Evolutionary conservation across 148 eudicot species (phyloP), one percentile per base, ranked within the genome.

Genomic region (Vaccinium darrowii): DNA sequence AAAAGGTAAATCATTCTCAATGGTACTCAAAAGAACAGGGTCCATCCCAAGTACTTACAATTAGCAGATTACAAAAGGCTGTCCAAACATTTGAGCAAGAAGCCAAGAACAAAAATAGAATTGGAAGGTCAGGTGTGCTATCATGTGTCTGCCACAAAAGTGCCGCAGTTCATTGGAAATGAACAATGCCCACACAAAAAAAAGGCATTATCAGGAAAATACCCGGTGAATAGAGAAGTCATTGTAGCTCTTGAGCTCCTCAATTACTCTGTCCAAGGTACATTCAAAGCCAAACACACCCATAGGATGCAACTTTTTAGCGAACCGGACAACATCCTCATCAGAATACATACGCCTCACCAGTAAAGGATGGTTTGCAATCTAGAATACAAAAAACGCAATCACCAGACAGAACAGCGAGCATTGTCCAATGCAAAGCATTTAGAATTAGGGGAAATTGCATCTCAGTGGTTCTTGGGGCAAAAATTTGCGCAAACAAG

Each of bases 221-320:
- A 94, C 99, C 95, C 90, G 91, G 84, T 94, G 98, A 82, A 96
- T 92, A 85, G 93, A 89, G 89, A 91, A 96, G 89, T 96, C 99
- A 86, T 91, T 96, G 69, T 94, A 96, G 86, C 95, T 90, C 92
- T 95, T 94, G 85, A 96, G 89, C 88, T 94, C 98, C 74, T 95
- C 95, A 77, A 95, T 84, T 54, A 96, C 98, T 88, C 96, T 92
- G 83, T 94, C 97, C 90, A 96, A 25, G 27, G 95, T 94, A 90
- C 99, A 96, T 82, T 96, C 99, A 84, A 85, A 89, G 87, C 99
- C 99, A 94, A 96, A 96, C 63, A 93, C 97, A 77, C 99, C 99
- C 89, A 56, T 90, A 30, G 95, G 99, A 62, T 93, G 92, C 86
- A 96, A 81, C 88, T 91, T 90, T 87, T 90, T 92, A 74, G 98